Evolutionary conservation across 768 basidiomycete genomes (phyloP).

Genomic region (Phanerodontia chrysosporium): DNA sequence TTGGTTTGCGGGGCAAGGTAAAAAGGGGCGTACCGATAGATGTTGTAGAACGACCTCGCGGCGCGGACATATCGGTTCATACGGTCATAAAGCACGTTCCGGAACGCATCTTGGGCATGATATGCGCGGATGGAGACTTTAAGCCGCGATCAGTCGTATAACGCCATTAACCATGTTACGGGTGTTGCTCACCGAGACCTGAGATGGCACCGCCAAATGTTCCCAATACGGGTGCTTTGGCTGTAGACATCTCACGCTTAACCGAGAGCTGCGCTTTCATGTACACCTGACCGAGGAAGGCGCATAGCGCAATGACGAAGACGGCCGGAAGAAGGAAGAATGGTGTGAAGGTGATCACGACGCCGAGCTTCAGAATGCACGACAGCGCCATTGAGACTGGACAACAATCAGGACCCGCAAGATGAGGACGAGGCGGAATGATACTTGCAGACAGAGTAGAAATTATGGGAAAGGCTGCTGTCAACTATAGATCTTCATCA

Average conservation of each 20-base stretch:
- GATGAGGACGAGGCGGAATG: neutral
- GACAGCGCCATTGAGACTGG: neutral
- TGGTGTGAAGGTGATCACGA: constrained; percentile 32
- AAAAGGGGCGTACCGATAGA: constrained; percentile 23
- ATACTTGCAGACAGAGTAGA: neutral
- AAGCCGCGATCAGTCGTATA: neutral
- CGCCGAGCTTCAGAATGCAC: constrained; percentile 30
- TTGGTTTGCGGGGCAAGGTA: no score
- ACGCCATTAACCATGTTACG: neutral
- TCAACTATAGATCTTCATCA: no score
- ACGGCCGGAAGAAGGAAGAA: constrained; percentile 34
- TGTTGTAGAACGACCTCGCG: constrained; percentile 45
- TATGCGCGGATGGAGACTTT: constrained; percentile 58
- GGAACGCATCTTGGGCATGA: constrained; percentile 49
- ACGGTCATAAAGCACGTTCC: constrained; percentile 38
- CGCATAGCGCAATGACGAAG: constrained; percentile 31
- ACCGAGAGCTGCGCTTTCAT: constrained; percentile 48
- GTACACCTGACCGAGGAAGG: constrained; percentile 38
- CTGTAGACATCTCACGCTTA: constrained; percentile 48
- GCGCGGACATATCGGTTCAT: constrained; percentile 51
- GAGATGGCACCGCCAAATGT: constrained; percentile 54
- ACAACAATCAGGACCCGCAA: neutral
- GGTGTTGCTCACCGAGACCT: constrained; percentile 36
- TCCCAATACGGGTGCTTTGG: constrained; percentile 40
- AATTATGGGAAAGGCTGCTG: neutral